Conservation (phyloP, 2,329 filamentous ascomycete genomes). For the Periconia sp. region DNA sequence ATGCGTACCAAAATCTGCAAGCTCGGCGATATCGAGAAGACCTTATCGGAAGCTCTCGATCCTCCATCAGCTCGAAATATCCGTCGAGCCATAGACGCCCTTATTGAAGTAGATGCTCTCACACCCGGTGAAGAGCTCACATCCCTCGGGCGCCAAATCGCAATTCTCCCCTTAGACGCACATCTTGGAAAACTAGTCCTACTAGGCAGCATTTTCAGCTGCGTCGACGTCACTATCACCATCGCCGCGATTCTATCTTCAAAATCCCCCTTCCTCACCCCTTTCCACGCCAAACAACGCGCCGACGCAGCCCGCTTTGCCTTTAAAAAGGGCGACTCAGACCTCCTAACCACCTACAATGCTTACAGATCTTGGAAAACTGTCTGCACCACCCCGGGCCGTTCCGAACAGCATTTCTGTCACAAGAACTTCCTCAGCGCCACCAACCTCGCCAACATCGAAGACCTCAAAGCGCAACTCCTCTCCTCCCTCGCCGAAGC, state of each 20-base stretch:
- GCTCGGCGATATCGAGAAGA: conserved; percentile 89
- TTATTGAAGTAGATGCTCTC: conserved; percentile 89
- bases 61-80: conserved; percentile 92
- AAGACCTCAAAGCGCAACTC: conserved; percentile 92
- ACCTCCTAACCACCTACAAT: conserved; percentile 90
- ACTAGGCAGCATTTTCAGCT: conserved; percentile 82
- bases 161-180: conserved; percentile 86
- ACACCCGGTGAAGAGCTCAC: conserved; percentile 82
- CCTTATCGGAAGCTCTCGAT: conserved; percentile 83
- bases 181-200: conserved; percentile 93
- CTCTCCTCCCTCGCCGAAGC: conserved; percentile 83
- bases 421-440: conserved; percentile 89
- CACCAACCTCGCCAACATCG: conserved; percentile 88
- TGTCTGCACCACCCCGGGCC: conserved; percentile 69
- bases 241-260: conserved; percentile 91
- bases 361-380: conserved; percentile 89
- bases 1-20: conserved; percentile 98
- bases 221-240: conserved; percentile 87
- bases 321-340: conserved; percentile 85
- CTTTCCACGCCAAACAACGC: conserved; percentile 80
- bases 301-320: conserved; percentile 76
- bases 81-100: conserved; percentile 84
- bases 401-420: conserved; percentile 86
- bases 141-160: conserved; percentile 80
- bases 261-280: conserved; percentile 89